These are phyloP conservation scores for Alternaria conjuncta DNA, from an alignment of 2,329 filamentous ascomycete species.

Conservation along the genomic window DNA sequence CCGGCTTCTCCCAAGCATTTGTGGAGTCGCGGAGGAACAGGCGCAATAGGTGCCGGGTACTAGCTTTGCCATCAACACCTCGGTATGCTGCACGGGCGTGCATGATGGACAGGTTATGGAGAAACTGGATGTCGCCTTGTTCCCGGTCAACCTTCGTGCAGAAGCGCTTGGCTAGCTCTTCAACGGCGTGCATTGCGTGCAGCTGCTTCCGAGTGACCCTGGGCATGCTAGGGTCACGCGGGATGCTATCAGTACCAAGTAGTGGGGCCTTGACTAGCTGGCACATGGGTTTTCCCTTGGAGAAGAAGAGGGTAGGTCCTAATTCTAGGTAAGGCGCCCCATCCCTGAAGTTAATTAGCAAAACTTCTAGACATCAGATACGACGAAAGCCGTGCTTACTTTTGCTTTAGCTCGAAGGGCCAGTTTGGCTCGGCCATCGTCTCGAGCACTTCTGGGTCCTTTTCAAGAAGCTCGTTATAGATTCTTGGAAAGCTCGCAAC, in stretches of 20 bases:
- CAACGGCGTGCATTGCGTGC: constrained; percentile 39
- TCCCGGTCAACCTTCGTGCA: constrained; percentile 41
- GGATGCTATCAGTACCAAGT: constrained; percentile 42
- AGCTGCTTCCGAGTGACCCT: constrained; percentile 35
- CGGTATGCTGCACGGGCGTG: constrained; percentile 45
- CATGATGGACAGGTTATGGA: constrained; percentile 47
- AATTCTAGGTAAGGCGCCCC: constrained; percentile 39
- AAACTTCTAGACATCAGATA: not conserved
- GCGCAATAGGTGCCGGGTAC: constrained; percentile 44
- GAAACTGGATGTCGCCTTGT: constrained; percentile 46
- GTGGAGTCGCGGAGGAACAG: constrained; percentile 48
- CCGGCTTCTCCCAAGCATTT: constrained; percentile 44
- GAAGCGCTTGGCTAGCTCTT: constrained; percentile 37
- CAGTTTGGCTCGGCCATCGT: constrained; percentile 43
- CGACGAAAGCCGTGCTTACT: constrained; percentile 28
- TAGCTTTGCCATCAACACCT: constrained; percentile 29
- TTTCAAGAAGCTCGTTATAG: constrained; percentile 45
- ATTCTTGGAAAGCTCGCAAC: constrained; percentile 43
- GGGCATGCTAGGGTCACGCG: constrained; percentile 40
- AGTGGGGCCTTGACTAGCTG: constrained; percentile 49
- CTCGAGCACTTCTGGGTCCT: constrained; percentile 43
- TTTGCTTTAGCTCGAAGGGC: constrained; percentile 49
- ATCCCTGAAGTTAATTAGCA: constrained; percentile 24
- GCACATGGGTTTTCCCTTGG: constrained; percentile 44
- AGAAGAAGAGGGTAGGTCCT: constrained; percentile 46